Conservation (phyloP, 202 grass and related monocot genomes). For the Cymbopogon flexuosus region DNA sequence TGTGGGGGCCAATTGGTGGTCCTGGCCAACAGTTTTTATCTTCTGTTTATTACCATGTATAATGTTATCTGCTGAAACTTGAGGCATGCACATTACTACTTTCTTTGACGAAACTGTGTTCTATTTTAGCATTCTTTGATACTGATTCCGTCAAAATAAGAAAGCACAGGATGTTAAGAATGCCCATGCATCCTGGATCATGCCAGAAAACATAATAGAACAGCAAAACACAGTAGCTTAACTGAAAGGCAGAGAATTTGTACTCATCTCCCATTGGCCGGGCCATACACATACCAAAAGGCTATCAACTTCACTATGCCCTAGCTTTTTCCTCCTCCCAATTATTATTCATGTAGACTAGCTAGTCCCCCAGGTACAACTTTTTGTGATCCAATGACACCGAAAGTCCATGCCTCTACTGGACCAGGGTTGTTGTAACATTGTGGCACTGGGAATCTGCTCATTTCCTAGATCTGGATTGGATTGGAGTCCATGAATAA, state of each 20-base stretch:
- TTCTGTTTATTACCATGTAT: neutral
- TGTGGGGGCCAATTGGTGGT: neutral
- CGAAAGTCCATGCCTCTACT: slow-evolving; percentile 18
- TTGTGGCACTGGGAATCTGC: slow-evolving; percentile 42
- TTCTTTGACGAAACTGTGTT: neutral
- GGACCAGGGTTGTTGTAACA: slow-evolving; percentile 35
- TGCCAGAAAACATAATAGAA: neutral
- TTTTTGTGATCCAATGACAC: slow-evolving; percentile 21
- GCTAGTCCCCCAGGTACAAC: slow-evolving; percentile 29
- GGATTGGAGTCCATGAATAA: slow-evolving; percentile 35
- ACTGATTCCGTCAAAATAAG: no score
- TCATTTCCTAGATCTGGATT: slow-evolving; percentile 40
- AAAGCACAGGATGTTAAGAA: neutral
- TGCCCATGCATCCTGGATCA: neutral
- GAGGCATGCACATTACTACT: neutral
- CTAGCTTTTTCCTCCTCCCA: slow-evolving; percentile 27
- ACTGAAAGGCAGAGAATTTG: neutral
- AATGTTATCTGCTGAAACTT: neutral
- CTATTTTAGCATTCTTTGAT: neutral
- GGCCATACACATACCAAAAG: slow-evolving; percentile 16
- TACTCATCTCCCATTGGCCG: neutral
- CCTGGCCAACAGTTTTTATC: neutral
- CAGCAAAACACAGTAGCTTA: neutral
- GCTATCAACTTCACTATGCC: neutral
- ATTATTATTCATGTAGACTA: slow-evolving; percentile 25